Percentiles rank a stretch among this genome's conserved stretches.
Evolutionary conservation across 108 stramenopile genomes (phyloP).

Genomic region (Cylindrotheca fusiformis): DNA sequence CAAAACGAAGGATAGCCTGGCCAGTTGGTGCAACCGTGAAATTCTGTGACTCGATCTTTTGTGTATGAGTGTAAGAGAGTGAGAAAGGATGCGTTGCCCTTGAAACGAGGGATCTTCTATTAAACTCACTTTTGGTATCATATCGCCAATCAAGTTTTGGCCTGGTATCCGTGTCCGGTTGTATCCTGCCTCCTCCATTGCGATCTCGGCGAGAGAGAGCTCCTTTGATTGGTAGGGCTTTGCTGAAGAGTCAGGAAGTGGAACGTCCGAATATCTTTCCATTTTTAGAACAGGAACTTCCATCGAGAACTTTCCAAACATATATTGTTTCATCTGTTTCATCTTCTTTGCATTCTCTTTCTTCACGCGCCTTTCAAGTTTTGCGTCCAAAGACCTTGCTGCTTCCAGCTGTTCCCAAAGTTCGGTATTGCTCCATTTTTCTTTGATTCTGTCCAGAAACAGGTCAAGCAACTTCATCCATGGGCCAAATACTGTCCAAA

Average conservation of each 20-base stretch:
- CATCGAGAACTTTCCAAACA: constrained; percentile 69
- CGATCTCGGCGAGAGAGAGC: constrained; percentile 56
- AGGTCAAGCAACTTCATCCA: constrained; percentile 82
- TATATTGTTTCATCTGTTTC: constrained; percentile 67
- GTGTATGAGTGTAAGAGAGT: too few species aligned
- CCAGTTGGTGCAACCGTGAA: constrained; percentile 62
- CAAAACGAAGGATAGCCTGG: constrained; percentile 55
- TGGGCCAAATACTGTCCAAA: constrained; percentile 69
- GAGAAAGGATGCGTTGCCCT: too few species aligned
- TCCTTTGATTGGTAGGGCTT: constrained; percentile 39
- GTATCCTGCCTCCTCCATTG: constrained; percentile 79
- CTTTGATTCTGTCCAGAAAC: constrained; percentile 25
- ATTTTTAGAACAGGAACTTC: constrained; percentile 64
- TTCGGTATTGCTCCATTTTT: background rate
- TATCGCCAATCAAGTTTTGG: constrained; percentile 66
- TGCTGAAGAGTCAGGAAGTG: constrained; percentile 64
- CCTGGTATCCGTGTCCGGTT: constrained; percentile 52
- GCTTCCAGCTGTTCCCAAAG: constrained; percentile 14
- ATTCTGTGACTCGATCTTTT: constrained; percentile 3
- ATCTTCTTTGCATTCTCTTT: constrained; percentile 61
- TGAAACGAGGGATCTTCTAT: too few species aligned
- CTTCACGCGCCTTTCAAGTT: constrained; percentile 14
- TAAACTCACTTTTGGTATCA: constrained; percentile 57
- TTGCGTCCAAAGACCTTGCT: constrained; percentile 19
- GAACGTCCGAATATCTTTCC: constrained; percentile 62